A percentile compares a stretch with the other conserved stretches of the same genome.
Evolutionary conservation across 192 early-diverging fungal species (phyloP).

Genomic region (Linnemannia zychae): DNA sequence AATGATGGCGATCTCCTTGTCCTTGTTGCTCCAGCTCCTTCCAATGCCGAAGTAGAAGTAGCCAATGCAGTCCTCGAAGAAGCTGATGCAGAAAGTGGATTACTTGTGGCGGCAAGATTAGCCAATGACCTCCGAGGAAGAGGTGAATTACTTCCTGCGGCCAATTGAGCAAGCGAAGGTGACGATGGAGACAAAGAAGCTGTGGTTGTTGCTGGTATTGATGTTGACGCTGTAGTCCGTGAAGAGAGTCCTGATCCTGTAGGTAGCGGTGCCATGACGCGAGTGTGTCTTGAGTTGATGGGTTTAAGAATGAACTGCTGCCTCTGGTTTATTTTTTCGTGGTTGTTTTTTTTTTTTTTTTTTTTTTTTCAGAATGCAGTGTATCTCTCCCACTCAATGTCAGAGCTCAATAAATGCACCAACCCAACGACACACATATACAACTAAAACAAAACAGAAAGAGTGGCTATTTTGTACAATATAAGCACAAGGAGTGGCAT

Average conservation of each 20-base stretch:
- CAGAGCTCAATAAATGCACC: too few species aligned
- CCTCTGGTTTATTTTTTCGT: too few species aligned
- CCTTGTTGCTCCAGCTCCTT: neutral
- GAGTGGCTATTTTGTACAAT: neutral
- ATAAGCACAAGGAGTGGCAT: neutral
- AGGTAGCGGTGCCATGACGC: neutral
- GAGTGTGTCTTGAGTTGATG: neutral
- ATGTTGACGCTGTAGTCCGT: neutral
- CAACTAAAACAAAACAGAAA: neutral
- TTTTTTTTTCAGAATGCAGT: too few species aligned
- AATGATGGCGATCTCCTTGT: conserved; percentile 7
- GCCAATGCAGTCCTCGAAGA: too few species aligned
- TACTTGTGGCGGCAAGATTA: conserved; percentile 8
- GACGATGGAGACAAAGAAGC: neutral
- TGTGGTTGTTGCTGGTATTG: neutral
- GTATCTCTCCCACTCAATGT: too few species aligned
- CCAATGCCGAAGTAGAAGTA: too few species aligned
- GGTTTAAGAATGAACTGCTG: too few species aligned
- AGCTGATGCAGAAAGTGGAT: neutral
- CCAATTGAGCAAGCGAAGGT: conserved; percentile 18
- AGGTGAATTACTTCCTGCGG: neutral
- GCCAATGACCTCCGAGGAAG: conserved; percentile 11
- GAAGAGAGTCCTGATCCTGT: neutral
- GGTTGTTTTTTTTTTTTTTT: too few species aligned
- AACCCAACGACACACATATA: too few species aligned